Evolutionary conservation across 179 eudicot species (phyloP), one percentile per base, ranked within the genome.

Genomic region (Pouteria campechiana): DNA sequence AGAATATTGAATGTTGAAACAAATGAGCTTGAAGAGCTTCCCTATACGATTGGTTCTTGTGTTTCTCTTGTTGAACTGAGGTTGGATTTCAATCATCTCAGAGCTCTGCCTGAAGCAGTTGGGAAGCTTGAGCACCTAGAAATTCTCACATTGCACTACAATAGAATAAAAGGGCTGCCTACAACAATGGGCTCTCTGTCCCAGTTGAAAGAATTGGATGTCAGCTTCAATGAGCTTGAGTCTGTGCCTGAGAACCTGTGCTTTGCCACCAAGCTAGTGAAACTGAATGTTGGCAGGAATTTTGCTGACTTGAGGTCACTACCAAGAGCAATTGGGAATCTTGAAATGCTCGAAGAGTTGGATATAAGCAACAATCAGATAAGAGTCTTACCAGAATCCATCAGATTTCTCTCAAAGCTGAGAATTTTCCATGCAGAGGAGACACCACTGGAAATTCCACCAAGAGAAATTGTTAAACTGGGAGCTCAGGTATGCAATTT

Each of bases 301-400:
- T 83, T 83, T 62, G 82, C 79, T 14, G 79, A 83, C 68, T 68
- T 83, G 22, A 73, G 60, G 47, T 56, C 61, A 15, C 60, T 83
- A 60, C 94, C 94, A 3, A 60, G 43, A 32, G 70, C 72, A 3
- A 68, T 83, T 31, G 94, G 94, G 12, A 70, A 72, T 41, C 71
- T 83, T 33, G 73, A 52, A 22, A 65, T 60, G 63, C 85, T 83
- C 8, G 79, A 79, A 58, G 85, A 70, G 52, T 60, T 83, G 25
- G 84, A 79, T 49, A 74, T 83, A 34, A 68, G 89, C 41, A 57
- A 74, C 50, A 71, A 79, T 59, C 94, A 83, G 41, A 79, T 83
- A 22, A 68, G 51, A 38, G 48, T 41, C 17, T 58, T 83, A 54
- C 94, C 94, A 0, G 85, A 74, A 37, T 83, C 94, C 13, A 76